phyloP scores from a whole-genome alignment of 805 yeast genomes.

The Hanseniaspora pseudoguilliermondii region DNA sequence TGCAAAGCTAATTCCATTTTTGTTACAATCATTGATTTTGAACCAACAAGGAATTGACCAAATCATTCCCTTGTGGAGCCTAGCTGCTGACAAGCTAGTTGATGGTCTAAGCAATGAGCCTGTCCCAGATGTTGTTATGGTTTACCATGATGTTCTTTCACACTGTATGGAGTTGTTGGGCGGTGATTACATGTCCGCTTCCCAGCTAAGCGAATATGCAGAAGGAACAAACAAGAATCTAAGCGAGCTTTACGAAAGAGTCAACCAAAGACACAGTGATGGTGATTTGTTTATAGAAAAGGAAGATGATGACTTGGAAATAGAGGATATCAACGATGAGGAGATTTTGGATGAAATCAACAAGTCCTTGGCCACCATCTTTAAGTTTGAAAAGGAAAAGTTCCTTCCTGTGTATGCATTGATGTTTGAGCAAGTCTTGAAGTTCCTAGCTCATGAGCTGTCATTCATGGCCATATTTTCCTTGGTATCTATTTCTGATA shows the following conservation, averaged over 20 bases:
- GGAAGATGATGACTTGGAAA: slow-evolving; percentile 52
- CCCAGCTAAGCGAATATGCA: slow-evolving; percentile 45
- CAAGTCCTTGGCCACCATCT: slow-evolving; percentile 56
- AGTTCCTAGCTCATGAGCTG: slow-evolving; percentile 52
- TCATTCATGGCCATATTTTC: slow-evolving; percentile 65
- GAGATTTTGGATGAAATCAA: slow-evolving; percentile 78
- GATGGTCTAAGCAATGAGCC: slow-evolving; percentile 65
- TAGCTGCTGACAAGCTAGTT: slow-evolving; percentile 53
- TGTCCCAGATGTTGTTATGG: slow-evolving; percentile 65
- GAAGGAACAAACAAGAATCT: slow-evolving; percentile 49
- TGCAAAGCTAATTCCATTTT: slow-evolving; percentile 67
- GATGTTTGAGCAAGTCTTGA: slow-evolving; percentile 44
- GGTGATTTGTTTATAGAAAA: slow-evolving; percentile 87
- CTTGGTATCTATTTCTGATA: slow-evolving; percentile 63
- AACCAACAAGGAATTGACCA: slow-evolving; percentile 45
- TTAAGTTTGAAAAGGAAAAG: slow-evolving; percentile 45
- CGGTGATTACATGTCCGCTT: slow-evolving; percentile 42
- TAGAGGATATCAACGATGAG: slow-evolving; percentile 75
- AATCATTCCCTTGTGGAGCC: slow-evolving; percentile 57
- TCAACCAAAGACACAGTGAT: slow-evolving; percentile 55
- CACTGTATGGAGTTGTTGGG: slow-evolving; percentile 58
- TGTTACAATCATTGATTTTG: slow-evolving; percentile 48
- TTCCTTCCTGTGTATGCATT: slow-evolving; percentile 55
- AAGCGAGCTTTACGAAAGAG: slow-evolving; percentile 56
- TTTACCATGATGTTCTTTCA: slow-evolving; percentile 60